Base-by-base conservation (phyloP, 2,329 filamentous ascomycete species). In the Trichoderma harzianum region DNA sequence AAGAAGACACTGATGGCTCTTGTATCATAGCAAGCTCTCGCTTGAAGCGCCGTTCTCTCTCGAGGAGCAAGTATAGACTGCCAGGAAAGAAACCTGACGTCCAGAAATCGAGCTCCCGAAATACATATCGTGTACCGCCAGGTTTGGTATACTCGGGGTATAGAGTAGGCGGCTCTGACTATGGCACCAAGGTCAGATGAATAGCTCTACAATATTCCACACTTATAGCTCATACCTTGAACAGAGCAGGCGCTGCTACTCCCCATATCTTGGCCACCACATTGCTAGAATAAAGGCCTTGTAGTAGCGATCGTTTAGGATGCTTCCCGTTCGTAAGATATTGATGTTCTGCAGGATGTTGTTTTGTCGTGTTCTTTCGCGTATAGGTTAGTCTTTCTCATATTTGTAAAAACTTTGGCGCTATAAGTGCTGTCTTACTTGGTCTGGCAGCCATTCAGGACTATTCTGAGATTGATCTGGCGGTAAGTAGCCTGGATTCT, bases 61-160 rank as follows among this genome's bases (percentile, higher is more conserved):
- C 53, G 7, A 57, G 53, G 7, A 57, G 53, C 2, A 57, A 26
- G 53, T 57, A 28, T 28, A 57, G 16, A 10, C 24, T 28, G 1
- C 53, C 53, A 10, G 53, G 53, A 8, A 57, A 57, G 11, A 57
- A 57, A 0, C 53, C 53, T 3, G 60, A 62, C 14, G 60, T 62
- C 60, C 60, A 39, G 21, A 62, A 62, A 7, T 62, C 32, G n/a
- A 62, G 32, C 12, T 62, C 58, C 7, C 58, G 58, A 24, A 36
- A 62, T 14, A 62, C 34, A 7, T 62, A 62, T 39, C 24, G n/a
- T 8, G 34, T 24, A 14, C 58, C 32, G 28, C 58, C 58, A 7
- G 58, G 58, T 24, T 39, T 62, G 8, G 32, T 62, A 8, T 39
- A 62, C 21, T 62, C 58, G n/a, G 58, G 58, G 14, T 62, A 62